Conservation (phyloP, 305 asterid species). For the Fraxinus paxiana region DNA sequence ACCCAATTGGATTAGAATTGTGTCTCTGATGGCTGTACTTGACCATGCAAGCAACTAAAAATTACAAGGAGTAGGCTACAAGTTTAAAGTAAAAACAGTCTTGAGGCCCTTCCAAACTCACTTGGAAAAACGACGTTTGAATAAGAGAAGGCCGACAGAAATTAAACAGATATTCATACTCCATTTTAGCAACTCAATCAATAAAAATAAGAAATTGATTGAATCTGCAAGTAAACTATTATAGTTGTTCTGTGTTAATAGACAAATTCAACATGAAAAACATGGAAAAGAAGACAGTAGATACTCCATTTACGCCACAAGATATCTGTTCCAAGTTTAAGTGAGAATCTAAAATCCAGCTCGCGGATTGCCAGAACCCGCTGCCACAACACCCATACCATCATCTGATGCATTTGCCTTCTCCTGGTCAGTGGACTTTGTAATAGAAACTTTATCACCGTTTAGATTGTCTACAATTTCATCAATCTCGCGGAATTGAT, state of each 20-base stretch:
- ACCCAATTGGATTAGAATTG: not conserved
- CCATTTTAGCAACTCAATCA: not conserved
- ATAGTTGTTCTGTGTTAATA: not conserved
- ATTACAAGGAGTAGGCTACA: not conserved
- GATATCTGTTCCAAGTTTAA: not conserved
- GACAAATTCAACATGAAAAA: not conserved
- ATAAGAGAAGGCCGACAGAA: not conserved
- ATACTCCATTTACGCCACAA: not conserved
- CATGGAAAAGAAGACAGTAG: not conserved
- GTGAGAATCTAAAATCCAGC: slow-evolving; percentile 54
- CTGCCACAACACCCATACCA: slow-evolving; percentile 84
- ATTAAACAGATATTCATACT: not conserved
- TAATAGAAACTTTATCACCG: not conserved
- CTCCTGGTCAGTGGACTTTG: slow-evolving; percentile 29
- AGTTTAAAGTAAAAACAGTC: not conserved
- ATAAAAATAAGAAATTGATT: not conserved
- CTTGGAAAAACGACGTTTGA: not conserved
- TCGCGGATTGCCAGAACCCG: slow-evolving; percentile 71
- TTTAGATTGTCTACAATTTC: slow-evolving; percentile 54
- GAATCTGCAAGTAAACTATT: not conserved
- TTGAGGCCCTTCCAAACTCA: not conserved
- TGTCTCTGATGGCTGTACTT: not conserved
- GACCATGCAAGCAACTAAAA: not conserved
- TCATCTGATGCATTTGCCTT: slow-evolving; percentile 29
- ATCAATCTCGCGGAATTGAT: slow-evolving; percentile 73